Percentiles rank a stretch among this genome's conserved stretches.
Evolutionary conservation across 2,329 filamentous ascomycete species (phyloP).

Genomic region (Neofusicoccum umdonicola): DNA sequence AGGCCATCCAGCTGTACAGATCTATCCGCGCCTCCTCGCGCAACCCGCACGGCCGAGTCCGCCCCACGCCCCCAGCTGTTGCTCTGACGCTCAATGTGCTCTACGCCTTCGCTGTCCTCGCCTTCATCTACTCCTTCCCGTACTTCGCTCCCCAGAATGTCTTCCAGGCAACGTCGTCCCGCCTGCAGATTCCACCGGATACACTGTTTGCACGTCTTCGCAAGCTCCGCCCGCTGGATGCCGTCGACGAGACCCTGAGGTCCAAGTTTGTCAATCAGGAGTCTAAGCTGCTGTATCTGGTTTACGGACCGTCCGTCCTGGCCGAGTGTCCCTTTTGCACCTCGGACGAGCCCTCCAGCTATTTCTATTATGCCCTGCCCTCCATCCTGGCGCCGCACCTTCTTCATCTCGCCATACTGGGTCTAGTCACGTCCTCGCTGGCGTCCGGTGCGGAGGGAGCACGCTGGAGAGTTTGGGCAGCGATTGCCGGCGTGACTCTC

Average conservation of each 20-base stretch:
- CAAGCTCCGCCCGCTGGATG: constrained; percentile 53
- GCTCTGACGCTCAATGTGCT: constrained; percentile 62
- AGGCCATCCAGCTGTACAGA: constrained; percentile 64
- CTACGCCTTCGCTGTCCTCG: constrained; percentile 51
- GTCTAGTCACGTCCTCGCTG: constrained; percentile 67
- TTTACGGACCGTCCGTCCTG: constrained; percentile 74
- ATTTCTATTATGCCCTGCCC: constrained; percentile 78
- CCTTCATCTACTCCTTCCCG: constrained; percentile 64
- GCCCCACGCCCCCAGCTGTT: constrained; percentile 55
- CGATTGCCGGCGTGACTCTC: constrained; percentile 59
- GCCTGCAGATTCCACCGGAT: constrained; percentile 80
- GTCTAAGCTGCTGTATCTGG: constrained; percentile 76
- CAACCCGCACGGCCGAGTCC: constrained; percentile 50
- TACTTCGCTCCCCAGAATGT: constrained; percentile 74
- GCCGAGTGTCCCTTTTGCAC: constrained; percentile 79
- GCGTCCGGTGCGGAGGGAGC: constrained; percentile 63
- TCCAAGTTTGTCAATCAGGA: constrained; percentile 62
- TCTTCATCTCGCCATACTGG: constrained; percentile 69
- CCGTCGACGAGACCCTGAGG: constrained; percentile 63
- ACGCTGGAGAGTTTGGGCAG: constrained; percentile 70
- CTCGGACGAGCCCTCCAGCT: constrained; percentile 74
- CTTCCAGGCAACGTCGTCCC: constrained; percentile 73
- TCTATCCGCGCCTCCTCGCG: constrained; percentile 43
- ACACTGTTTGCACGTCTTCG: constrained; percentile 77
- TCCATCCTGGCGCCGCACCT: constrained; percentile 75